A percentile compares a stretch with the other conserved stretches of the same genome.
Evolutionary conservation across 371 early-diverging fungal genomes (phyloP).

Genomic region (Saksenaea vasiformis): DNA sequence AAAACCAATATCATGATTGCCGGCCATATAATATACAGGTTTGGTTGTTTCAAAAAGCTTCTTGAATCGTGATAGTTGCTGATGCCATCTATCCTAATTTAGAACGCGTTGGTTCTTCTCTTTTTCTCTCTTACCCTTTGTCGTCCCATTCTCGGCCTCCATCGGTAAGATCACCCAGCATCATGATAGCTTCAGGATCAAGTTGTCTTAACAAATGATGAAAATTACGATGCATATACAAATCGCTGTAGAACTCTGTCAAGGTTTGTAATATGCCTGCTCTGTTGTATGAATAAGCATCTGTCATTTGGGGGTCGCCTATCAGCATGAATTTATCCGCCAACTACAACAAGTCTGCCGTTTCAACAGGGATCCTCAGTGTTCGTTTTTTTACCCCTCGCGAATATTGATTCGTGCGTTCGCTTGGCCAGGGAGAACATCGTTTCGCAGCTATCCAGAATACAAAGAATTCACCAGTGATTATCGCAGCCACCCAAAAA

Average conservation of each 20-base stretch:
- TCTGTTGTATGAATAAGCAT: slow-evolving; percentile 78
- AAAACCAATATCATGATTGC: slow-evolving; percentile 94
- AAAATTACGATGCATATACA: slow-evolving; percentile 85
- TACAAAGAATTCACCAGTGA: slow-evolving; percentile 23
- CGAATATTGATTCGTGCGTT: not conserved
- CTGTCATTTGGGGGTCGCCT: slow-evolving; percentile 94
- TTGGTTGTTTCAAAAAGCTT: slow-evolving; percentile 28
- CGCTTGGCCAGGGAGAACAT: slow-evolving; percentile 22
- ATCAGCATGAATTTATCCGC: slow-evolving; percentile 51
- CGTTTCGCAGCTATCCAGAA: slow-evolving; percentile 23
- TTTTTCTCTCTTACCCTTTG: slow-evolving; percentile 30
- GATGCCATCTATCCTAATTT: slow-evolving; percentile 6
- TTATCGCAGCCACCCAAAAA: slow-evolving; percentile 19
- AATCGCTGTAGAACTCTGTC: slow-evolving; percentile 78
- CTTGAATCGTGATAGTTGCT: slow-evolving; percentile 29
- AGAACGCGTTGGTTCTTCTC: not conserved
- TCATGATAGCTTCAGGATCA: slow-evolving; percentile 66
- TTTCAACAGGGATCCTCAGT: not conserved
- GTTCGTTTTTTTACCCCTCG: not conserved
- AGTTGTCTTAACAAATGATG: slow-evolving; percentile 40
- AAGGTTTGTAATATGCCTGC: slow-evolving; percentile 51
- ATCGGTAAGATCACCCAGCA: slow-evolving; percentile 90
- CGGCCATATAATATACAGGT: slow-evolving; percentile 58
- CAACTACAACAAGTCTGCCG: slow-evolving; percentile 1
- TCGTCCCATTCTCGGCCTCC: slow-evolving; percentile 84